Evolutionary conservation across 129 eudicot genomes (phyloP).

Genomic region (Pulicaria dysenterica): DNA sequence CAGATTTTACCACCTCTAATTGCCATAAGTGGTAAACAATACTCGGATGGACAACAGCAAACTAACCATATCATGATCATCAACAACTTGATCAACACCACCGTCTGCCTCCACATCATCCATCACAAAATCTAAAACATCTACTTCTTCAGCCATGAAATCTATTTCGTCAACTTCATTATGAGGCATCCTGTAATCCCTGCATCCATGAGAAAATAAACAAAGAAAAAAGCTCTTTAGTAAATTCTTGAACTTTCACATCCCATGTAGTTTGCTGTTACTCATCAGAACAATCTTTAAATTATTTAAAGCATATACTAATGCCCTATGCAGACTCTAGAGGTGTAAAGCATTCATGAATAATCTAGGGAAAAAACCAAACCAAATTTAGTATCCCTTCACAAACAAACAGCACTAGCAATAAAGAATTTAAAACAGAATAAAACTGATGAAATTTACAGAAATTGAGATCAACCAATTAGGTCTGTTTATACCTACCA

Average conservation of each 20-base stretch:
- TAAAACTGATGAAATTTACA: background rate
- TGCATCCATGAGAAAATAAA: slow-evolving; percentile 5
- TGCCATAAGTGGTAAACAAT: slow-evolving; percentile 1
- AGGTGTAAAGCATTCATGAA: too few relatives aligned
- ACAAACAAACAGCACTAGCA: slow-evolving; percentile 1
- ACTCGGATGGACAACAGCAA: background rate
- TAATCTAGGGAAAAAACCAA: background rate
- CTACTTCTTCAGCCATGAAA: slow-evolving; percentile 59
- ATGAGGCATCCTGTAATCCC: slow-evolving; percentile 44
- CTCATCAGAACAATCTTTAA: slow-evolving; percentile 8
- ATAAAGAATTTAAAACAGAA: background rate
- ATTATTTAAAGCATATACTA: background rate
- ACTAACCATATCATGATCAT: slow-evolving; percentile 73
- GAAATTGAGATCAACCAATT: slow-evolving; percentile 10
- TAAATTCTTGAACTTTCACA: background rate
- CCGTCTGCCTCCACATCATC: slow-evolving; percentile 48
- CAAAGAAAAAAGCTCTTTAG: background rate
- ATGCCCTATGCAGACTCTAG: background rate
- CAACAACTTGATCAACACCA: slow-evolving; percentile 45
- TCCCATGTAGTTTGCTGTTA: background rate
- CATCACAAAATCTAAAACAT: slow-evolving; percentile 50
- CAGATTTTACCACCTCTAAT: background rate
- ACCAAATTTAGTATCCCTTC: background rate
- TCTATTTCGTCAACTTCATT: slow-evolving; percentile 47
- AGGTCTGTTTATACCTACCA: background rate